Conservation (phyloP, 2,329 filamentous ascomycete species). For the Rhinocladiella similis region DNA sequence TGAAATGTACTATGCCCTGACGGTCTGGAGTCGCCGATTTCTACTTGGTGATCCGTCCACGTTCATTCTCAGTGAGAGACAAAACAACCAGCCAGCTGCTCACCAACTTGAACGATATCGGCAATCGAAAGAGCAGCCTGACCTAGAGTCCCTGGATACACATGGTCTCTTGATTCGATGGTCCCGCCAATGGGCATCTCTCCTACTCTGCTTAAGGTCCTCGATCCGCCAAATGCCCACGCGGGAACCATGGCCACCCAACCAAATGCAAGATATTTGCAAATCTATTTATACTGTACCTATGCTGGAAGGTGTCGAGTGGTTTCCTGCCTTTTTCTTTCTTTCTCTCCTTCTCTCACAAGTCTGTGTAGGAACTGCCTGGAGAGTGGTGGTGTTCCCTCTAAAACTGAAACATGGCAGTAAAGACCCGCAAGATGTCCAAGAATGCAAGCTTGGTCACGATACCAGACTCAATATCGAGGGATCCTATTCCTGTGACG, state of each 20-base stretch:
- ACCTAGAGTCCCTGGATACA: no score
- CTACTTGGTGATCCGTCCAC: no score
- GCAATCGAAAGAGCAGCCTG: no score
- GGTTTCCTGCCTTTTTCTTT: neutral
- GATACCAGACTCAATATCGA: neutral
- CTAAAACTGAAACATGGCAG: neutral
- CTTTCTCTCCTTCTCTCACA: neutral
- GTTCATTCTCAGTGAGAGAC: no score
- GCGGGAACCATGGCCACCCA: neutral
- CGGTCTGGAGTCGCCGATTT: no score
- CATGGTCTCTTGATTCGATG: no score
- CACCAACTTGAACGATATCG: no score
- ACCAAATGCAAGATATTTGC: neutral
- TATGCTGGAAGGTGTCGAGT: no score
- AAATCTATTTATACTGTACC: neutral
- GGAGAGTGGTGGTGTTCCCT: neutral
- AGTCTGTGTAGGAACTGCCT: no score
- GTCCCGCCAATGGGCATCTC: no score
- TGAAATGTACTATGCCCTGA: no score
- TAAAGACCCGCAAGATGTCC: neutral
- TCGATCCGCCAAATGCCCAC: neutral
- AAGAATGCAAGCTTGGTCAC: neutral
- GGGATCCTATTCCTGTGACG: constrained; percentile 53
- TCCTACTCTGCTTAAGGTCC: constrained; percentile 3
- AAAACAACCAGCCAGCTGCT: no score